Evolutionary conservation across 2,329 filamentous ascomycete genomes (phyloP).

Genomic region (Teratosphaeria gauchensis): DNA sequence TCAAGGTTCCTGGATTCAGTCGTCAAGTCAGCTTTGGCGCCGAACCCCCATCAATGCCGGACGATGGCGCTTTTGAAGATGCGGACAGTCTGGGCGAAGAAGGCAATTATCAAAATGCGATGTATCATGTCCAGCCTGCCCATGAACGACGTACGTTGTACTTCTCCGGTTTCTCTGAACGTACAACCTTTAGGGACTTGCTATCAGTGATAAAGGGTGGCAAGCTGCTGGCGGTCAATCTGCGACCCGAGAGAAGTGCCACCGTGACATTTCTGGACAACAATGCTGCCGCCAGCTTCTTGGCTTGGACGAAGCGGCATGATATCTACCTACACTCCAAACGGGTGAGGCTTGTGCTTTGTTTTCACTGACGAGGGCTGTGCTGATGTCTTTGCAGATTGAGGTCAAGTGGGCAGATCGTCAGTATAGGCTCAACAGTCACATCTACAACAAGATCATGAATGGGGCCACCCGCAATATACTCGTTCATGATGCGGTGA

Average conservation of each 20-base stretch:
- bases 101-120: neutral
- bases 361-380: neutral
- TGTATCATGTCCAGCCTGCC: neutral
- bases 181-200: constrained; percentile 57
- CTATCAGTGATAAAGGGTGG: constrained; percentile 59
- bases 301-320: constrained; percentile 52
- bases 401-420: constrained; percentile 60
- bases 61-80: constrained; percentile 13
- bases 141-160: constrained; percentile 45
- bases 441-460: constrained; percentile 55
- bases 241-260: constrained; percentile 53
- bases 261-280: constrained; percentile 62
- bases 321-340: constrained; percentile 61
- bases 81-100: constrained; percentile 10
- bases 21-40: constrained; percentile 13
- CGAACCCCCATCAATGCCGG: constrained; percentile 11
- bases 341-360: constrained; percentile 40
- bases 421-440: constrained; percentile 55
- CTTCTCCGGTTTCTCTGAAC: constrained; percentile 52
- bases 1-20: constrained; percentile 3
- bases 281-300: constrained; percentile 47
- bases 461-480: constrained; percentile 65
- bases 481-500: constrained; percentile 49
- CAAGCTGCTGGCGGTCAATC: constrained; percentile 56
- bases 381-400: constrained; percentile 40